Conservation (phyloP, 208 protist species). For the Trypanosoma rangeli region DNA sequence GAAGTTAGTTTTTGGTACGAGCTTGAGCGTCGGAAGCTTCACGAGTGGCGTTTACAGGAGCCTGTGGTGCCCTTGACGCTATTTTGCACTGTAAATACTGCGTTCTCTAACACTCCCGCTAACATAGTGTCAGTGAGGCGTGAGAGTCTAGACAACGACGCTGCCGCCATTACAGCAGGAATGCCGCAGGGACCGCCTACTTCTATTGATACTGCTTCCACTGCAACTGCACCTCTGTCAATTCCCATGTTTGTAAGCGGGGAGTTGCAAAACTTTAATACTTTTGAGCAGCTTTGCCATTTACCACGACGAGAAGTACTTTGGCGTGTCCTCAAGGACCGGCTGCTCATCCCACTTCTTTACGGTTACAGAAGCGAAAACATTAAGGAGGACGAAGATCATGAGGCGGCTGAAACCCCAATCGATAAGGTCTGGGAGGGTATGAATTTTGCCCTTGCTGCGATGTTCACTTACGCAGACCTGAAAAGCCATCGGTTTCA, state of each 20-base stretch:
- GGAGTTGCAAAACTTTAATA: slow-evolving; percentile 44
- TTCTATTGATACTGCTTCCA: neutral
- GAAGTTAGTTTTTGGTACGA: slow-evolving; percentile 67
- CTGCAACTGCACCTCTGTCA: neutral
- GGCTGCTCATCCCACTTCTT: slow-evolving; percentile 33
- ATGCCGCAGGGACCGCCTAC: neutral
- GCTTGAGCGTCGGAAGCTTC: slow-evolving; percentile 52
- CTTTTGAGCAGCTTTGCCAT: slow-evolving; percentile 19
- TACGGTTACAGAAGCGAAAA: slow-evolving; percentile 9
- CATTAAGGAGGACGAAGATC: slow-evolving; percentile 10
- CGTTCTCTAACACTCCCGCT: slow-evolving; percentile 21
- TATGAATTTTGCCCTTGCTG: slow-evolving; percentile 56
- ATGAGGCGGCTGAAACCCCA: neutral
- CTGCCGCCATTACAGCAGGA: neutral
- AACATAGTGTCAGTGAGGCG: slow-evolving; percentile 41
- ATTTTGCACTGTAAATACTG: slow-evolving; percentile 29
- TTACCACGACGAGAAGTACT: slow-evolving; percentile 24
- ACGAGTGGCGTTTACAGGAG: slow-evolving; percentile 55
- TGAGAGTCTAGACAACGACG: slow-evolving; percentile 25
- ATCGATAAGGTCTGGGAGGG: slow-evolving; percentile 33
- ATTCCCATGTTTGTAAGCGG: slow-evolving; percentile 25
- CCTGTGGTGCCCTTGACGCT: slow-evolving; percentile 38
- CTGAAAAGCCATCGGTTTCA: slow-evolving; percentile 95
- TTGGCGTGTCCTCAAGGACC: slow-evolving; percentile 18
- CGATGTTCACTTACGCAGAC: slow-evolving; percentile 93